Evolutionary conservation across 2,329 filamentous ascomycete species (phyloP).

Genomic region (Aspergillus floridensis): DNA sequence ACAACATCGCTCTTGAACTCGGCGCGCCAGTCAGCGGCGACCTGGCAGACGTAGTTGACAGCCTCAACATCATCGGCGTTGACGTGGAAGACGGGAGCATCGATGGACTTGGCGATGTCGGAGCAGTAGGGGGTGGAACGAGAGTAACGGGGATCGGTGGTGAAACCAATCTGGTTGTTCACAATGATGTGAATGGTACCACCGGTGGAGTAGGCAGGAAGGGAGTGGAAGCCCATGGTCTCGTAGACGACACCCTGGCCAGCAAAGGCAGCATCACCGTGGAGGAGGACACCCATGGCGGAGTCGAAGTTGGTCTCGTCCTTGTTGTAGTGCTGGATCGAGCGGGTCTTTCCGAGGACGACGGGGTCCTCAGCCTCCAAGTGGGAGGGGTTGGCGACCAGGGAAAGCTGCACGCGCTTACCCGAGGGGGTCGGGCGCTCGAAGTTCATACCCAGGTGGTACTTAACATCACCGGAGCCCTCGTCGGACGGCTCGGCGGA

Average conservation of each 20-base stretch:
- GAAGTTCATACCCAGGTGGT: constrained; percentile 99
- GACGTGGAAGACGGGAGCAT: constrained; percentile 98
- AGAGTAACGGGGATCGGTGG: constrained; percentile 93
- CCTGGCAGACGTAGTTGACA: constrained; percentile 95
- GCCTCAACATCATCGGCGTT: constrained; percentile 98
- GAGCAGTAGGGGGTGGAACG: constrained; percentile 98
- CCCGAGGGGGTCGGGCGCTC: constrained; percentile 96
- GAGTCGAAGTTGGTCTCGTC: constrained; percentile 85
- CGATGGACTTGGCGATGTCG: constrained; percentile 97
- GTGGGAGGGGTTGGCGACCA: constrained; percentile 98
- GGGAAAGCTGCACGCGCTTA: constrained; percentile 97
- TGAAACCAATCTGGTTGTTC: constrained; percentile 99
- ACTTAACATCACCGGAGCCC: constrained; percentile 98
- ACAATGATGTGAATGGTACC: constrained; percentile 96
- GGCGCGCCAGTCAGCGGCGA: constrained; percentile 95
- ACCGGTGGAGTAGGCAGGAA: constrained; percentile 94
- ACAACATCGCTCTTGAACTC: constrained; percentile 99
- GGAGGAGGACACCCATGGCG: constrained; percentile 92
- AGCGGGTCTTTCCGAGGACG: constrained; percentile 93
- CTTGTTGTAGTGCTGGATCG: constrained; percentile 98
- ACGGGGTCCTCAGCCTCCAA: constrained; percentile 97
- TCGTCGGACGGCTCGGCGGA: constrained; percentile 85
- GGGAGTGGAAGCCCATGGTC: constrained; percentile 93
- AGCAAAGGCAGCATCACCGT: constrained; percentile 96
- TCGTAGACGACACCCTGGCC: constrained; percentile 98